phyloP scores from a whole-genome alignment of 2,329 filamentous ascomycete genomes.

The Xylariaceae sp. region DNA sequence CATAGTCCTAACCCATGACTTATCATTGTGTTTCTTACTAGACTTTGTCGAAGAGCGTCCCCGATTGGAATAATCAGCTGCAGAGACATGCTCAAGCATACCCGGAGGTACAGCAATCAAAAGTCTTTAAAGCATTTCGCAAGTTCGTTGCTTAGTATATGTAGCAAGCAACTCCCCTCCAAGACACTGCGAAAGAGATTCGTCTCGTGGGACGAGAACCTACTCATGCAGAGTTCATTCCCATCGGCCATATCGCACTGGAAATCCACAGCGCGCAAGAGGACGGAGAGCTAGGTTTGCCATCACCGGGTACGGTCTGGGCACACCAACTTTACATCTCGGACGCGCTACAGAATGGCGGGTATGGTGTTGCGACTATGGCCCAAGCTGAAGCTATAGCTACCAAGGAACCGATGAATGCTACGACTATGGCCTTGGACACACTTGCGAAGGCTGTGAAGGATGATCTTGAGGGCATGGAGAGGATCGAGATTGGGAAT shows the following conservation, averaged over 20 bases:
- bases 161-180: constrained; percentile 32
- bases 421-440: constrained; percentile 34
- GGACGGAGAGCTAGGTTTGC: constrained; percentile 30
- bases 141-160: constrained; percentile 1
- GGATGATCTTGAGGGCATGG: constrained; percentile 4
- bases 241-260: constrained; percentile 40
- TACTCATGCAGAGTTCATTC: constrained; percentile 30
- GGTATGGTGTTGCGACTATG: constrained; percentile 36
- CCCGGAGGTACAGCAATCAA: constrained; percentile 25
- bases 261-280: constrained; percentile 30
- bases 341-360: constrained; percentile 33
- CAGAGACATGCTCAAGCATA: constrained; percentile 28
- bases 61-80: constrained; percentile 28
- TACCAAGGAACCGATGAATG: constrained; percentile 29
- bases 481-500: constrained; percentile 23
- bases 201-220: constrained; percentile 28
- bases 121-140: not conserved
- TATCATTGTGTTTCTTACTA: constrained; percentile 7
- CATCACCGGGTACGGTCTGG: constrained; percentile 32
- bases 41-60: constrained; percentile 29
- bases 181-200: constrained; percentile 33
- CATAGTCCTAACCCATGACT: not conserved
- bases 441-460: constrained; percentile 31
- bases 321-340: constrained; percentile 40
- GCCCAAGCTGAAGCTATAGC: constrained; percentile 31